Evolutionary conservation across 257 asterid genomes (phyloP).

Genomic region (Przewalskia tangutica): DNA sequence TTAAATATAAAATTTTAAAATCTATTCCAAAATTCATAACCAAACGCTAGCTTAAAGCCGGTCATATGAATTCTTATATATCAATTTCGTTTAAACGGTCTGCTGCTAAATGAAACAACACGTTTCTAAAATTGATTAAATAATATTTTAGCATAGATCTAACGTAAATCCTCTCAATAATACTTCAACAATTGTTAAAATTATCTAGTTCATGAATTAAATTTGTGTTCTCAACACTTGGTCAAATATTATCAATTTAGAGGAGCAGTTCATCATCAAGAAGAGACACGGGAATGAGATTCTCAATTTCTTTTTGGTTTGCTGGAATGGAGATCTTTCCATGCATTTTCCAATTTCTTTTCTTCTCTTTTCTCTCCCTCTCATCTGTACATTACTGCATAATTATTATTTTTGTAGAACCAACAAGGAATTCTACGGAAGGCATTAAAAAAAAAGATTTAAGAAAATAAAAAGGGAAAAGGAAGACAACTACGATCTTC

Average conservation of each 20-base stretch:
- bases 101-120: neutral
- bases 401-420: conserved; percentile 30
- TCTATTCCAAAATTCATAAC: too few species aligned
- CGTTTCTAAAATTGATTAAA: neutral
- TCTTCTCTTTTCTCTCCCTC: neutral
- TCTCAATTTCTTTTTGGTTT: neutral
- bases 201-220: too few species aligned
- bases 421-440: conserved; percentile 11
- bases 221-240: too few species aligned
- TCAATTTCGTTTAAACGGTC: too few species aligned
- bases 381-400: conserved; percentile 38
- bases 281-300: neutral
- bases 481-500: neutral
- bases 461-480: neutral
- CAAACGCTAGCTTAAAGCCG: neutral
- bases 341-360: neutral
- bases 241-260: neutral
- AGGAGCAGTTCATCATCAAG: neutral
- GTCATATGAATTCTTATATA: too few species aligned
- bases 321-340: neutral
- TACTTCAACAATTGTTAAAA: neutral
- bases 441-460: neutral
- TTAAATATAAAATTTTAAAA: too few species aligned
- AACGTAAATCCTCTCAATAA: neutral
- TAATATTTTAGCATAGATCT: neutral